These are phyloP conservation scores for Diaporthe nobilis DNA, from an alignment of 2,329 filamentous ascomycete genomes.

Conservation along the genomic window DNA sequence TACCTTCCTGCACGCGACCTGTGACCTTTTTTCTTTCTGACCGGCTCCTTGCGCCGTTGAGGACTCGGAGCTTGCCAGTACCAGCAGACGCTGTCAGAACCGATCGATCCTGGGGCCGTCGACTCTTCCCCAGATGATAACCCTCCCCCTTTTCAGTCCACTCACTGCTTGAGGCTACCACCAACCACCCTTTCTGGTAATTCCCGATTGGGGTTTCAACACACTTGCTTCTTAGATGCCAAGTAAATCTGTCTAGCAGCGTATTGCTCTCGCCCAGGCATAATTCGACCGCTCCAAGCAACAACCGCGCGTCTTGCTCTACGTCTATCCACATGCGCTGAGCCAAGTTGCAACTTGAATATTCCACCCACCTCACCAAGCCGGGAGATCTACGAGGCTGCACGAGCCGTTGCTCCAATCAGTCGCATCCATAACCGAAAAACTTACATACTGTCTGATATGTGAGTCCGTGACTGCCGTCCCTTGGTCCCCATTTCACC, in stretches of 20 bases:
- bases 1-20: constrained; percentile 22
- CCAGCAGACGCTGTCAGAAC: neutral
- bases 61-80: neutral
- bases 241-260: neutral
- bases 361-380: constrained; percentile 4
- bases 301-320: neutral
- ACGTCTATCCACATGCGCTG: neutral
- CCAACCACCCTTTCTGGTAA: constrained; percentile 28
- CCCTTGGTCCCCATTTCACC: constrained; percentile 12
- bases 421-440: constrained; percentile 8
- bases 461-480: constrained; percentile 35
- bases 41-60: constrained; percentile 17
- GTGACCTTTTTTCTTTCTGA: constrained; percentile 1
- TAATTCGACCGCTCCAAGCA: neutral
- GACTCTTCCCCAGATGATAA: constrained; percentile 25
- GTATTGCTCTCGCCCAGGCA: constrained; percentile 16
- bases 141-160: constrained; percentile 20
- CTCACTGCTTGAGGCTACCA: constrained; percentile 32
- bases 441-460: constrained; percentile 26
- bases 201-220: constrained; percentile 40
- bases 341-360: constrained; percentile 21
- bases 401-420: constrained; percentile 33
- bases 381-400: constrained; percentile 21
- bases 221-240: constrained; percentile 10
- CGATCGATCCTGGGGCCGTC: constrained; percentile 30